These are phyloP conservation scores for Podaxis sp. DNA, from an alignment of 768 basidiomycete genomes.

Conservation along the genomic window DNA sequence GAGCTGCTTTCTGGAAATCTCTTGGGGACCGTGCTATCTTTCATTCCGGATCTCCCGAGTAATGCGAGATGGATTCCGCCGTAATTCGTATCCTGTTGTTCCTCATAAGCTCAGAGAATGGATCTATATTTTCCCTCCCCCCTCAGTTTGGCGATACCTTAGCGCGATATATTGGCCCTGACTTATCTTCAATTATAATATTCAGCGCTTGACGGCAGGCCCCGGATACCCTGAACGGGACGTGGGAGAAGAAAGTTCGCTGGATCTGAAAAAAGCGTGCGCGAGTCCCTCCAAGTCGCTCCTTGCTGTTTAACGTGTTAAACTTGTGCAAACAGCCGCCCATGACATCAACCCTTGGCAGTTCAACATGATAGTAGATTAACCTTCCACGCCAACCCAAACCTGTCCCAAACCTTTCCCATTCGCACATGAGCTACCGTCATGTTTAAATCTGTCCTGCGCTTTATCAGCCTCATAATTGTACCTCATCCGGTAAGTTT, in stretches of 20 bases:
- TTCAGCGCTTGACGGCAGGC: background rate
- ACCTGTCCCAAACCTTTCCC: background rate
- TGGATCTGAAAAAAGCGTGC: background rate
- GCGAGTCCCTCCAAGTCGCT: background rate
- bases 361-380: background rate
- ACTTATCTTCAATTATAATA: background rate
- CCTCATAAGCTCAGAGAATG: background rate
- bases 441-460: slow-evolving; percentile 5
- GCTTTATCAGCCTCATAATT: slow-evolving; percentile 7
- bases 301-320: background rate
- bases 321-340: background rate
- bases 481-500: slow-evolving; percentile 8
- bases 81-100: background rate
- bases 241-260: background rate
- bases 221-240: background rate
- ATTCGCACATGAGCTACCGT: background rate
- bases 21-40: background rate
- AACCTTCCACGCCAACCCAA: background rate
- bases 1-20: background rate
- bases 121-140: background rate
- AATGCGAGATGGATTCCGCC: background rate
- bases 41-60: background rate
- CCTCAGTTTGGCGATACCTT: background rate
- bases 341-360: background rate
- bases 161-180: background rate